Conservation (phyloP, 2,329 filamentous ascomycete species). For the Gnomoniopsis sp. region DNA sequence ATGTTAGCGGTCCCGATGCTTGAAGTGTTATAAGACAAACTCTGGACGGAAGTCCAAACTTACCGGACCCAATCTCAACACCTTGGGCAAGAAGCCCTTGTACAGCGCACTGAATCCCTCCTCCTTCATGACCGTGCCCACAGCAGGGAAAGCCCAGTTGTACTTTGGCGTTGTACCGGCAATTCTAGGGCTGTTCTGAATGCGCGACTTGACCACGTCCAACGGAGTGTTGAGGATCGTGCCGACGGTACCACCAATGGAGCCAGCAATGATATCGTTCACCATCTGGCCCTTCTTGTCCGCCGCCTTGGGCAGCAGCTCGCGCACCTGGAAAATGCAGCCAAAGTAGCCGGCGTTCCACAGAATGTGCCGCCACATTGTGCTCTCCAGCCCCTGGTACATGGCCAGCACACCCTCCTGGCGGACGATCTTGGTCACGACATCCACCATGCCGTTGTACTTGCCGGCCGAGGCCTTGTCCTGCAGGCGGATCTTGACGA, state of each 20-base stretch:
- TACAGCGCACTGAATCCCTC: conserved; percentile 91
- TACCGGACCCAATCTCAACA: conserved; percentile 68
- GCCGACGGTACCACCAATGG: conserved; percentile 80
- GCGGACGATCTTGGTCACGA: conserved; percentile 75
- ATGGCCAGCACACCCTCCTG: conserved; percentile 82
- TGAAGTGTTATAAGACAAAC: background rate
- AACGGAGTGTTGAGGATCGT: conserved; percentile 90
- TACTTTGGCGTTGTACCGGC: conserved; percentile 86
- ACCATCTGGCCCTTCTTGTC: conserved; percentile 77
- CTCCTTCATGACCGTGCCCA: conserved; percentile 84
- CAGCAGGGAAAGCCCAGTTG: conserved; percentile 93
- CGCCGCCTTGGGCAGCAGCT: conserved; percentile 74
- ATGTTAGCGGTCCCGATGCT: background rate
- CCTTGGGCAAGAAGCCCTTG: conserved; percentile 97
- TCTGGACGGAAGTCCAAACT: conserved; percentile 24
- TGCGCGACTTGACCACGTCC: conserved; percentile 97
- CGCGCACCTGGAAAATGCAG: conserved; percentile 95
- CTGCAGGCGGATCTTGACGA: conserved; percentile 97
- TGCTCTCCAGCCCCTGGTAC: conserved; percentile 96
- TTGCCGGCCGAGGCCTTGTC: conserved; percentile 90
- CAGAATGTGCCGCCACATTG: conserved; percentile 89
- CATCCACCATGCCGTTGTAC: conserved; percentile 79
- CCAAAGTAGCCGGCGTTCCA: conserved; percentile 91
- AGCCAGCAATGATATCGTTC: conserved; percentile 85
- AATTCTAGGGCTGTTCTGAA: conserved; percentile 88